Base-by-base conservation (phyloP, 1,284 basidiomycete genomes). In the Tilletiopsis washingtonensis region DNA sequence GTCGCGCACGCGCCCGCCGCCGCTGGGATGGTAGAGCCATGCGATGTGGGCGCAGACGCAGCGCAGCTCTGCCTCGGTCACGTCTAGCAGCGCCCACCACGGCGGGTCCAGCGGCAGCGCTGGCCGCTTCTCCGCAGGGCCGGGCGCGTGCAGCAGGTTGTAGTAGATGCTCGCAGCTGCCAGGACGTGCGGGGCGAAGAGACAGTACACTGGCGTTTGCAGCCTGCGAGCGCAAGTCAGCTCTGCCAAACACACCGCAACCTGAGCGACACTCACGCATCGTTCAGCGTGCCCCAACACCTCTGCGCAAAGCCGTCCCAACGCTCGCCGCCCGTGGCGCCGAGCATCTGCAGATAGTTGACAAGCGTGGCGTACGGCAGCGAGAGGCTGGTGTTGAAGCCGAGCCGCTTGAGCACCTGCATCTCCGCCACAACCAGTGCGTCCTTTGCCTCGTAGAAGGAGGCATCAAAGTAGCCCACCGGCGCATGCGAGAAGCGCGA, bases 361-460 rank as follows among this genome's bases (percentile, higher is more conserved):
- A 97, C 85, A 56, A 97, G 81, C 12, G 90, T 89, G 21, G 86
- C 89, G 68, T 97, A 97, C 0, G 94, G 91, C 37, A 97, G 77
- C 14, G 88, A 85, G 43, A 93, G 88, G 64, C 71, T 61, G 2
- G 74, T 67, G 34, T 74, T 58, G 47, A 75, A 75, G 4, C 68
- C 73, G 12, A 76, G 67, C 2, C 70, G 82, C 76, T 98, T 98
- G 57, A 99, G 79, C 17, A 98, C 81, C 72, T 98, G 94, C 88
- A 98, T 97, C 75, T 99, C 94, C 1, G 86, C 84, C 14, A 94
- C 84, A 20, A 96, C 88, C 40, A 97, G 77, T 4, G 86, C 84
- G 64, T 93, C 90, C 68, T 89, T 91, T 60, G 86, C 77, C 56
- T 89, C 85, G 74, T 91, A 89, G 63, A 90, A 93, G 1, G 81